Base-by-base conservation (phyloP, 1,284 basidiomycete species). In the Caloboletus firmus region DNA sequence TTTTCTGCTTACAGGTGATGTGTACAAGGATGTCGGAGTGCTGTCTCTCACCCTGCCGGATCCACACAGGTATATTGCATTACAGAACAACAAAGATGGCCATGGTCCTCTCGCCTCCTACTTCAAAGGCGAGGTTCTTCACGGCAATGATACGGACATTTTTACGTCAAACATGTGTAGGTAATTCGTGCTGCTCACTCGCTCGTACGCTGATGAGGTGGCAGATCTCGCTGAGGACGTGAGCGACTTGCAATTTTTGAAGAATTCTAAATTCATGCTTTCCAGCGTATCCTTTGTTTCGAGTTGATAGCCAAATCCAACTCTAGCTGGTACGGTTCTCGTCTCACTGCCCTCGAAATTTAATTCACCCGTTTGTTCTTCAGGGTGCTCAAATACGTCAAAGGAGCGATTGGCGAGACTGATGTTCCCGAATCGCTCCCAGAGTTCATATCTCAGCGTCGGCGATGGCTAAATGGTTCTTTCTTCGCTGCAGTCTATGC, bases 341-440 rank as follows among this genome's bases (percentile, higher is more conserved):
- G n/a, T 52, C 24, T 7, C 28, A 18, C 18, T 50, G 10, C 18
- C 11, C 5, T 41, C 4, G 31, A 35, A 31, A 30, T 40, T 11
- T 5, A n/a, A 13, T 37, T 43, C 45, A 45, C 17, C 8, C 12
- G 3, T 36, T 37, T 41, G 13, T 20, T 55, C 13, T 51, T 45
- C 34, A 90, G 89, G 96, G 83, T 98, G 6, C 80, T 99, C 47
- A 94, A 92, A 75, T 99, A 95, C 65, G 96, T 99, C 65, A 97
- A 95, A 73, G 87, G 89, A 30, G 95, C 97, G 0, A 85, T 94
- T 30, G 97, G 91, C 10, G 96, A 98, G 70, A 99, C 97, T 0
- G 97, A 99, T 71, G 93, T 98, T 10, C 97, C 97, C 5, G 95
- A 98, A 63, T 81, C 85, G 1, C 81, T 98, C 20, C 87, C 95